These are phyloP conservation scores for Blastobotrys niveus DNA, from an alignment of 1,139 yeast genomes.

Conservation along the genomic window DNA sequence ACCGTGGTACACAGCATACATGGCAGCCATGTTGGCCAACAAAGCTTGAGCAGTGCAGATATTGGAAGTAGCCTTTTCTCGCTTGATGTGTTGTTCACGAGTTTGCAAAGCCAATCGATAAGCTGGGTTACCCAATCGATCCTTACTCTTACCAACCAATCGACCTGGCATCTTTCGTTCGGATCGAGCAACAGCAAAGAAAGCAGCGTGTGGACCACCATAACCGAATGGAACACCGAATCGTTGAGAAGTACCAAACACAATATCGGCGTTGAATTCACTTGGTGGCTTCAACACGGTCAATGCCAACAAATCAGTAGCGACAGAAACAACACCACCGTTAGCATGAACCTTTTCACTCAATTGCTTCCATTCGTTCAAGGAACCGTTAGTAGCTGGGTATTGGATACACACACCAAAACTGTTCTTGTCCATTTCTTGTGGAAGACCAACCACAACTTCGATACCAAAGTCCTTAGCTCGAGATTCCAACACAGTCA, in stretches of 20 bases:
- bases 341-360: conserved; percentile 61
- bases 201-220: conserved; percentile 99
- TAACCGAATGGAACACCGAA: conserved; percentile 97
- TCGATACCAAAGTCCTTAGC: conserved; percentile 71
- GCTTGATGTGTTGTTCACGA: conserved; percentile 93
- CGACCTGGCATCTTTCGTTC: conserved; percentile 95
- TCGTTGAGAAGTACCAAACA: conserved; percentile 87
- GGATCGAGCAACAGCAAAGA: conserved; percentile 75
- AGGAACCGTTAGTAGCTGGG: conserved; percentile 81
- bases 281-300: conserved; percentile 81
- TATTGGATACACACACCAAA: conserved; percentile 88
- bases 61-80: conserved; percentile 96
- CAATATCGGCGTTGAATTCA: conserved; percentile 86
- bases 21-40: conserved; percentile 90
- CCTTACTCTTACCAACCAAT: conserved; percentile 88
- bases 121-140: conserved; percentile 83
- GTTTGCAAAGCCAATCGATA: conserved; percentile 91
- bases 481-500: conserved; percentile 70
- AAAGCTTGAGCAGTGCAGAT: conserved; percentile 98
- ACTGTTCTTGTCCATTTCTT: conserved; percentile 39
- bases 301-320: conserved; percentile 84
- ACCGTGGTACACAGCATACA: conserved; percentile 95
- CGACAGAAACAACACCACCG: conserved; percentile 76
- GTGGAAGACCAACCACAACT: conserved; percentile 53
- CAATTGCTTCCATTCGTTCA: conserved; percentile 49